Evolutionary conservation across 2,329 filamentous ascomycete genomes (phyloP).

Genomic region (Onygenales sp.): DNA sequence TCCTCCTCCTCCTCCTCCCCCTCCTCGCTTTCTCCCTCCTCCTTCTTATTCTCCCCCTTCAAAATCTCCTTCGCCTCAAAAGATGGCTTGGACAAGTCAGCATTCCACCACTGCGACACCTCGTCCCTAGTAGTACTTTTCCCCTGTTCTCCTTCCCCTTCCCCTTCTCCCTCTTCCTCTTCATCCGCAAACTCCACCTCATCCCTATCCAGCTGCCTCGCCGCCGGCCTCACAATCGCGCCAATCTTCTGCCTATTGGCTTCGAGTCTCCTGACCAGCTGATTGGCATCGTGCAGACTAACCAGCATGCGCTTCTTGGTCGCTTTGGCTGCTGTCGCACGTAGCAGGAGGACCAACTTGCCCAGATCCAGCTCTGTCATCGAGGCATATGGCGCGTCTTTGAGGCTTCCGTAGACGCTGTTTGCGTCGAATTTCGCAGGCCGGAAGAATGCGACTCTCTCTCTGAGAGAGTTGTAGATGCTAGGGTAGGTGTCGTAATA

Average conservation of each 20-base stretch:
- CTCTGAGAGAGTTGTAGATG: neutral
- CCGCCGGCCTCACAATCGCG: neutral
- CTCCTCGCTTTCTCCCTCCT: neutral
- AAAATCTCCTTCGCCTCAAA: conserved; percentile 4
- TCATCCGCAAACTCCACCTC: neutral
- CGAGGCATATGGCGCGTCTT: neutral
- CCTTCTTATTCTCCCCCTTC: conserved; percentile 1
- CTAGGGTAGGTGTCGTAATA: neutral
- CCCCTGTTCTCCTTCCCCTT: neutral
- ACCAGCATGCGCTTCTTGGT: conserved; percentile 44
- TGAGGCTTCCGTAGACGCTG: neutral
- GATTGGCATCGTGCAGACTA: conserved; percentile 50
- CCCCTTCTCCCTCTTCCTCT: neutral
- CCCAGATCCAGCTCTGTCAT: neutral
- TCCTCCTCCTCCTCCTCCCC: neutral
- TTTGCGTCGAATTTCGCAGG: neutral
- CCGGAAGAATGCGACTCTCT: neutral
- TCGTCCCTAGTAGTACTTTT: neutral
- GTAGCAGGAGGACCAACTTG: conserved; percentile 4
- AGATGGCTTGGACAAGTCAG: neutral
- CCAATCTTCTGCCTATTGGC: conserved; percentile 3
- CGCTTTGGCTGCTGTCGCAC: conserved; percentile 1
- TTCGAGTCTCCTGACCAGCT: conserved; percentile 46
- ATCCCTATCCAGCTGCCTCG: neutral
- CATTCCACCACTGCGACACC: neutral